Conservation (phyloP, 805 yeast species). For the Clavispora santaluciae region DNA sequence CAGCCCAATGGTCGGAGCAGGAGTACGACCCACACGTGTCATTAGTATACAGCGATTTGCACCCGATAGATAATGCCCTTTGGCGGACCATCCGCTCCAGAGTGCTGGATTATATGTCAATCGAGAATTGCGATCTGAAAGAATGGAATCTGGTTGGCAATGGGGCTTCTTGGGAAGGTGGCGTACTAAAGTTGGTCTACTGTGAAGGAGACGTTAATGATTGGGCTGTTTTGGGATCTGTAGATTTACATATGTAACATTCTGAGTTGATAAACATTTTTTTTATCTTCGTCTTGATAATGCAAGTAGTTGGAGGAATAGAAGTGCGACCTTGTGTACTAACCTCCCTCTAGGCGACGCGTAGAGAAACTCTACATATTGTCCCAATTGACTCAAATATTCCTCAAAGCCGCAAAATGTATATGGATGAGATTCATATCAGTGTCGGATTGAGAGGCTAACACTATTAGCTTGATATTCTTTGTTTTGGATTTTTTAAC, state of each 20-base stretch:
- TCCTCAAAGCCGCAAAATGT: too few relatives aligned
- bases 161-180: constrained; percentile 60
- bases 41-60: constrained; percentile 57
- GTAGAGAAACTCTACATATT: too few relatives aligned
- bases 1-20: constrained; percentile 47
- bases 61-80: constrained; percentile 64
- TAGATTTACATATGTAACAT: constrained; percentile 29
- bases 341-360: too few relatives aligned
- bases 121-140: constrained; percentile 38
- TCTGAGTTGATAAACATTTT: background rate
- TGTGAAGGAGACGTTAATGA: constrained; percentile 69
- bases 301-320: background rate
- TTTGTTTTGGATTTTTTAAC: too few relatives aligned
- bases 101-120: constrained; percentile 59
- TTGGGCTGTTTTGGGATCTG: constrained; percentile 63
- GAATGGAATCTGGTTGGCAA: constrained; percentile 23
- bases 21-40: constrained; percentile 73
- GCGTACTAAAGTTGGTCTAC: constrained; percentile 59
- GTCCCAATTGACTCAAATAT: too few relatives aligned
- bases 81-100: constrained; percentile 60
- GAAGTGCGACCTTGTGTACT: background rate
- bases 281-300: background rate
- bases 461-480: too few relatives aligned
- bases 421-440: too few relatives aligned
- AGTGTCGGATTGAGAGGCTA: too few relatives aligned